Evolutionary conservation across 2,329 filamentous ascomycete species (phyloP), one percentile per base, ranked within the genome.

Genomic region (Venturia carpophila): DNA sequence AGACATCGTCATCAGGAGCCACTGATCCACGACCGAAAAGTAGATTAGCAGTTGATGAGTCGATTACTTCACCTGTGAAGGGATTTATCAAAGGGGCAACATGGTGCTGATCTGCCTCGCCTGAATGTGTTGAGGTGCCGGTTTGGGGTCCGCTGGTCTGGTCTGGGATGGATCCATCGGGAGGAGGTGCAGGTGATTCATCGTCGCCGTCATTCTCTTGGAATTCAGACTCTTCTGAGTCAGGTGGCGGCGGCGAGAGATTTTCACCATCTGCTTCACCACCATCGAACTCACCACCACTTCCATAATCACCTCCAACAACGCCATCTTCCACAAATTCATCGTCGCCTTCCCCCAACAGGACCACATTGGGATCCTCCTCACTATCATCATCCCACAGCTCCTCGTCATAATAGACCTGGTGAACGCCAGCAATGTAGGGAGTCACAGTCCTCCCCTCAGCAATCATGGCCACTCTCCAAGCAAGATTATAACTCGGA

Each of bases 381-480:
- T 56, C 49, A 56, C 49, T 37, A 34, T 56, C 49, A 34, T 27
- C 21, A 56, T 37, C 30, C 49, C 49, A 17, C 49, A 56, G 49
- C 49, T 56, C 49, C 6, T 17, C 21, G 7, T 56, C 24, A 17
- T 4, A 11, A 19, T 56, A 56, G 13, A 17, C 11, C 2, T 11
- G 24, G 19, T 56, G 49, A 37, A 3, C 30, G 1, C 17, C 10
- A 10, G 15, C 13, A 37, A 4, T 2, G 11, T 30, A 56, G 11
- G 49, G 49, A 56, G 24, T 5, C 34, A 34, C 24, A 34, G 27
- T 19, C 30, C 49, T 37, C 17, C 49, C 49, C 17, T 19, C 49
- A 30, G 13, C 24, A 37, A 56, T 30, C 49, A 56, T 2, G 17
- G 49, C 49, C 4, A 56, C 49, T n/a, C 30, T 56, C 49, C 49